Percentiles rank a stretch among this genome's conserved stretches.
Conservation (phyloP, 768 basidiomycete genomes). For the Termitomyces sp. region DNA sequence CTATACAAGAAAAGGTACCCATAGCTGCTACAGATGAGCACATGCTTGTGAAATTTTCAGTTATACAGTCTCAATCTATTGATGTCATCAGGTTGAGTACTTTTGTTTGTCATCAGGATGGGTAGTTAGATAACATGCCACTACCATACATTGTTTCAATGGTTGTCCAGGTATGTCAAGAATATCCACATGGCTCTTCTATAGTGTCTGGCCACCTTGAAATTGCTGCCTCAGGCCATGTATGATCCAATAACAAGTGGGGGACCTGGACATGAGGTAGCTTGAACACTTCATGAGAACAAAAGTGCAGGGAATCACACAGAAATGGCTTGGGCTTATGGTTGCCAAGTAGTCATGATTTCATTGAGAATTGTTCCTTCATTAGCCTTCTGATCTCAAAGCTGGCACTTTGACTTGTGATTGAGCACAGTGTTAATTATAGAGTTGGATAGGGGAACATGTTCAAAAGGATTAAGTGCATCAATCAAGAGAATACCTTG, state of each 20-base stretch:
- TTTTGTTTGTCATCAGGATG: too few species aligned
- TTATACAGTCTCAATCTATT: background rate
- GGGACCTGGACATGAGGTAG: too few species aligned
- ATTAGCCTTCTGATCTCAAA: slow-evolving; percentile 34
- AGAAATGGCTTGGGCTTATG: slow-evolving; percentile 36
- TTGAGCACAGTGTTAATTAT: slow-evolving; percentile 46
- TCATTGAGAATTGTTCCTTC: slow-evolving; percentile 47
- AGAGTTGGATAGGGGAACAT: slow-evolving; percentile 47
- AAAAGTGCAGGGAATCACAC: too few species aligned
- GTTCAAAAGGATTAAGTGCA: slow-evolving; percentile 54
- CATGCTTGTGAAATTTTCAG: background rate
- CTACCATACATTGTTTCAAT: too few species aligned
- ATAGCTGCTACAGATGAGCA: background rate
- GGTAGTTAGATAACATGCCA: too few species aligned
- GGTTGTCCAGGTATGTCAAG: too few species aligned
- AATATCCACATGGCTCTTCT: too few species aligned
- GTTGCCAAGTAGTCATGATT: slow-evolving; percentile 39
- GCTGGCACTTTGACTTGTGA: slow-evolving; percentile 26
- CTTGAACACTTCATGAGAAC: too few species aligned
- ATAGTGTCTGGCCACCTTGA: too few species aligned
- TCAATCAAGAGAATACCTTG: slow-evolving; percentile 66
- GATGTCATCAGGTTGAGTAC: background rate
- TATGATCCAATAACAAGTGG: too few species aligned
- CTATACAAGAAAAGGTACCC: too few species aligned
- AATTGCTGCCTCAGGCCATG: too few species aligned